Evolutionary conservation across 305 asterid genomes (phyloP).

Genomic region (Fraxinus latifolia): DNA sequence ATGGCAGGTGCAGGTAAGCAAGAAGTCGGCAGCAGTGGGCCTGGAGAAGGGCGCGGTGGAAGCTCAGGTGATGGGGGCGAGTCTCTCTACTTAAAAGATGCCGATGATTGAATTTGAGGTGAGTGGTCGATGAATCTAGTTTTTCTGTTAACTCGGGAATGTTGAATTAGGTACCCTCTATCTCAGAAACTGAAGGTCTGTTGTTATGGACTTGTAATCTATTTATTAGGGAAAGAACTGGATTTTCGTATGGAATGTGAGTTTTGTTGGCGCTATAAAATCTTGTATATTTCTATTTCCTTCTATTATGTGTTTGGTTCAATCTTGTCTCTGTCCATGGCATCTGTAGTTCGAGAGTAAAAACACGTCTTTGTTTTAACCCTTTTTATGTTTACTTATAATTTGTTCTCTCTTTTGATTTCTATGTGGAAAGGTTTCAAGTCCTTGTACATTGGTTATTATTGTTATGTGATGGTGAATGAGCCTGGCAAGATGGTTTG

Average conservation of each 20-base stretch:
- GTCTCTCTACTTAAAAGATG: constrained; percentile 37
- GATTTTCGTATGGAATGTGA: constrained; percentile 7
- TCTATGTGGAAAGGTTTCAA: background rate
- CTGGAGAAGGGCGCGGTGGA: constrained; percentile 34
- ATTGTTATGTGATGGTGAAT: too few species aligned
- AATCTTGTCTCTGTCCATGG: background rate
- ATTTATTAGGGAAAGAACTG: background rate
- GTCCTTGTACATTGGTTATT: background rate
- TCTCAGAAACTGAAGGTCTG: background rate
- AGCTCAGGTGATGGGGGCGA: constrained; percentile 40
- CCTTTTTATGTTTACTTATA: background rate
- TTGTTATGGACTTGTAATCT: constrained; percentile 15
- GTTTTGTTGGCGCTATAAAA: background rate
- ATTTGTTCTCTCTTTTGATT: background rate
- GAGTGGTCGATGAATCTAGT: background rate
- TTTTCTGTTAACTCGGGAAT: constrained; percentile 1
- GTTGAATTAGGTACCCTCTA: constrained; percentile 7
- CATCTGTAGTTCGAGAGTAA: background rate
- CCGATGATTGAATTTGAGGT: constrained; percentile 30
- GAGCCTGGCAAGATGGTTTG: too few species aligned
- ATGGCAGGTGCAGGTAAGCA: constrained; percentile 34
- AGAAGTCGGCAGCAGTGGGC: constrained; percentile 27
- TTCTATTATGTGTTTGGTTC: background rate
- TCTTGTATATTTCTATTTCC: constrained; percentile 12
- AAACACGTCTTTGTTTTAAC: background rate